phyloP scores from a whole-genome alignment of 805 yeast genomes.

The Ogataea haglerorum region DNA sequence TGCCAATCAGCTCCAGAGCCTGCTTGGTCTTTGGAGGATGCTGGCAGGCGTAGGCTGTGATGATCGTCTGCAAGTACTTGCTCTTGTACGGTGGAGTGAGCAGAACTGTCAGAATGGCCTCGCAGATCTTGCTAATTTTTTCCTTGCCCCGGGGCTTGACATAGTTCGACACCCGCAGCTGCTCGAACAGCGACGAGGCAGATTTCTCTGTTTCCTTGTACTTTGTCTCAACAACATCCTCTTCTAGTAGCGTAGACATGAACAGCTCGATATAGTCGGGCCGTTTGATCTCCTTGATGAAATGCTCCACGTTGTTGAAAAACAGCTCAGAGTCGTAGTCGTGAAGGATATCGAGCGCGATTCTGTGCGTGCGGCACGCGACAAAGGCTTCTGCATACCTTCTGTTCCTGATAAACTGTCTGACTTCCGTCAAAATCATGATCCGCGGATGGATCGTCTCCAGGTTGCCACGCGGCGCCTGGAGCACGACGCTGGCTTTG shows the following conservation, averaged over 20 bases:
- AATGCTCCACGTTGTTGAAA: constrained; percentile 55
- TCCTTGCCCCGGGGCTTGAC: constrained; percentile 21
- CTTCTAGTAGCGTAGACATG: constrained; percentile 79
- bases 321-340: constrained; percentile 81
- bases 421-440: constrained; percentile 80
- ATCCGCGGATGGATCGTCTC: constrained; percentile 94
- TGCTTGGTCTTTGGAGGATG: constrained; percentile 79
- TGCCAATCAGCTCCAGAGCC: constrained; percentile 64
- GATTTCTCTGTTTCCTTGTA: constrained; percentile 63
- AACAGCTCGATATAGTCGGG: constrained; percentile 83
- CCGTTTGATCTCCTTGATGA: constrained; percentile 65
- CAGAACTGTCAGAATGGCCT: constrained; percentile 58
- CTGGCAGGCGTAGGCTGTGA: constrained; percentile 91
- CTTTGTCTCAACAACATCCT: constrained; percentile 77
- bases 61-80: constrained; percentile 67
- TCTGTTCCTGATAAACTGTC: constrained; percentile 57
- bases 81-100: constrained; percentile 46
- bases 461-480: constrained; percentile 94
- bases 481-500: constrained; percentile 75
- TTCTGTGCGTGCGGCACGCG: constrained; percentile 85
- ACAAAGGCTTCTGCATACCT: constrained; percentile 72
- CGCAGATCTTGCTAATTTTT: constrained; percentile 77
- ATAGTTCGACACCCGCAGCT: constrained; percentile 1
- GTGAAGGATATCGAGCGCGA: constrained; percentile 83
- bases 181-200: background rate